Evolutionary conservation across 2,329 filamentous ascomycete genomes (phyloP).

Genomic region (Tolypocladium pustulatum): DNA sequence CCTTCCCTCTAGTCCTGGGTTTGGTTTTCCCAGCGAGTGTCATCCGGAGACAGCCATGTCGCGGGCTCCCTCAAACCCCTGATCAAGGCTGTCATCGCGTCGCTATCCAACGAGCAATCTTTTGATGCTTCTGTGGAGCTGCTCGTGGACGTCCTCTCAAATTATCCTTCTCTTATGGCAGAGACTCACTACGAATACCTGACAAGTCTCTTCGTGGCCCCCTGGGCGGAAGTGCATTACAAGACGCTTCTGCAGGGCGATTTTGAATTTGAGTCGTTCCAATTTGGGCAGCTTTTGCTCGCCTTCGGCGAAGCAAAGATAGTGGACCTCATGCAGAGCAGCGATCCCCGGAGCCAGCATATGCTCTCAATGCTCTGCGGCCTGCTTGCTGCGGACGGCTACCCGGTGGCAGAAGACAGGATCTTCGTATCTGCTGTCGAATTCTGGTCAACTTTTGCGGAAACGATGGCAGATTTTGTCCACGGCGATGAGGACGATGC

Average conservation of each 20-base stretch:
- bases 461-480: slow-evolving; percentile 51
- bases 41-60: slow-evolving; percentile 44
- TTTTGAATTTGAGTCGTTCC: slow-evolving; percentile 52
- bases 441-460: slow-evolving; percentile 72
- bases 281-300: slow-evolving; percentile 56
- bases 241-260: slow-evolving; percentile 46
- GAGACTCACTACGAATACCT: slow-evolving; percentile 47
- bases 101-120: slow-evolving; percentile 45
- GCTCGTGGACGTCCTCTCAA: slow-evolving; percentile 53
- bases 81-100: slow-evolving; percentile 48
- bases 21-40: slow-evolving; percentile 57
- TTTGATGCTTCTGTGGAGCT: slow-evolving; percentile 53
- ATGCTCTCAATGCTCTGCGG: slow-evolving; percentile 51
- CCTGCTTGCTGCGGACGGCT: slow-evolving; percentile 54
- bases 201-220: slow-evolving; percentile 47
- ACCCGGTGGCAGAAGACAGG: slow-evolving; percentile 61
- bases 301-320: slow-evolving; percentile 59
- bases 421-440: slow-evolving; percentile 66
- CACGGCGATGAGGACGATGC: slow-evolving; percentile 35
- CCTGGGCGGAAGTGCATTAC: slow-evolving; percentile 48
- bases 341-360: slow-evolving; percentile 36
- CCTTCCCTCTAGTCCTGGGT: slow-evolving; percentile 51
- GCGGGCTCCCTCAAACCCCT: slow-evolving; percentile 49
- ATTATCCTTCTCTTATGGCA: slow-evolving; percentile 53
- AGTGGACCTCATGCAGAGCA: slow-evolving; percentile 44